Evolutionary conservation across 2,329 filamentous ascomycete genomes (phyloP).

Genomic region (Rutstroemia sp.): DNA sequence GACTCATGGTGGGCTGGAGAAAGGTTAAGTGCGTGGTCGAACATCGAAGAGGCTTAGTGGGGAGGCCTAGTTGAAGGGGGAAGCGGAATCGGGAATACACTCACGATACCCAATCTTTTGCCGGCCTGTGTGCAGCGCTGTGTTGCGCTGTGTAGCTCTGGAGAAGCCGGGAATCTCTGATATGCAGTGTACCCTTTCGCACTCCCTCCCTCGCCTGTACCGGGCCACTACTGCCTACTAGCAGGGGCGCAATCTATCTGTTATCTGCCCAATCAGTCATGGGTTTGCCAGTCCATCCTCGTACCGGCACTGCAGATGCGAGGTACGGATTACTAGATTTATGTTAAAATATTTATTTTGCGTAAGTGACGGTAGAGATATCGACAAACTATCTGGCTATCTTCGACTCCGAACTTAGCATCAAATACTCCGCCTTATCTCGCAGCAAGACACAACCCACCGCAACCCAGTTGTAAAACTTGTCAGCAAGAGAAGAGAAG

Average conservation of each 20-base stretch:
- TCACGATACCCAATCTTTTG: too few relatives aligned
- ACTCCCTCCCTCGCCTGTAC: too few relatives aligned
- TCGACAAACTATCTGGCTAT: too few relatives aligned
- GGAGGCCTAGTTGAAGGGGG: background rate
- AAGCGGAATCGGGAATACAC: too few relatives aligned
- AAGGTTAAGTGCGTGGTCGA: too few relatives aligned
- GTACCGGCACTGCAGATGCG: conserved; percentile 13
- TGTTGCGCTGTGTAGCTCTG: too few relatives aligned
- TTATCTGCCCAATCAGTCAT: conserved; percentile 1
- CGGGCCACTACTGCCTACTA: background rate
- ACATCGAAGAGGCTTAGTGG: too few relatives aligned
- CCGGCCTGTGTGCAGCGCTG: too few relatives aligned
- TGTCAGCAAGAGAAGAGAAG: background rate
- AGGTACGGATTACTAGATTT: conserved; percentile 18
- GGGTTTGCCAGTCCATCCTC: conserved; percentile 6
- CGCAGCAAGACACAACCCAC: background rate
- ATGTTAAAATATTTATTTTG: conserved; percentile 11
- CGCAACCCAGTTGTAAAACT: too few relatives aligned
- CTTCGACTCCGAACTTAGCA: background rate
- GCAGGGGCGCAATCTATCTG: background rate
- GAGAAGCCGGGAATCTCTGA: too few relatives aligned
- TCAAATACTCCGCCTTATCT: conserved; percentile 6
- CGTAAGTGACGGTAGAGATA: background rate
- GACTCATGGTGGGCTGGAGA: background rate
- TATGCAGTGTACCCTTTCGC: too few relatives aligned